A percentile compares a stretch with the other conserved stretches of the same genome.
Evolutionary conservation across 2,329 filamentous ascomycete genomes (phyloP).

Genomic region (Exophiala phaeomuriformis): DNA sequence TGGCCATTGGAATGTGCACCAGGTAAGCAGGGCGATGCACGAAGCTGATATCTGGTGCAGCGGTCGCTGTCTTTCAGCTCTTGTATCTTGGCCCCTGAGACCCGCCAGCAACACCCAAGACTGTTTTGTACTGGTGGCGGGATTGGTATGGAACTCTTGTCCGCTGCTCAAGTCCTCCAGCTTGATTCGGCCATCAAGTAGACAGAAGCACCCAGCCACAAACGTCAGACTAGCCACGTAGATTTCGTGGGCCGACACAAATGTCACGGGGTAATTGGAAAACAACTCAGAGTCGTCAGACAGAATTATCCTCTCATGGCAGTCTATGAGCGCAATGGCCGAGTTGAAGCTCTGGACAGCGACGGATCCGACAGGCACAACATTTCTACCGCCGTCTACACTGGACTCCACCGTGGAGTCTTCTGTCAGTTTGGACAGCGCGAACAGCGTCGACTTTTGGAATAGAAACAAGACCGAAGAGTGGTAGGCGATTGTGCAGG

Average conservation of each 20-base stretch:
- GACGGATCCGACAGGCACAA: background rate
- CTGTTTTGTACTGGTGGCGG: background rate
- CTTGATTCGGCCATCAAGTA: constrained; percentile 23
- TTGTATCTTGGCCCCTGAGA: no score
- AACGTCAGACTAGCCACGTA: constrained; percentile 28
- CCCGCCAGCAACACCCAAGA: background rate
- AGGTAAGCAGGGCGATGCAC: constrained; percentile 17
- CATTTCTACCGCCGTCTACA: no score
- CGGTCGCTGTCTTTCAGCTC: no score
- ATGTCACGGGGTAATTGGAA: constrained; percentile 28
- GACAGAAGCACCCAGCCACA: constrained; percentile 23
- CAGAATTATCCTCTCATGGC: constrained; percentile 27
- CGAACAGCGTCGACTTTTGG: constrained; percentile 25
- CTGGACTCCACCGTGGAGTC: no score
- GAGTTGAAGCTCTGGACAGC: constrained; percentile 22
- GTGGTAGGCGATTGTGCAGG: constrained; percentile 23
- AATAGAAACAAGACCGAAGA: constrained; percentile 29
- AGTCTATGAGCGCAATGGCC: constrained; percentile 25
- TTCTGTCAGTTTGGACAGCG: constrained; percentile 20
- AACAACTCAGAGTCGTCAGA: constrained; percentile 23
- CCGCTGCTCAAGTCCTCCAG: background rate
- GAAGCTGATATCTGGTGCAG: constrained; percentile 17
- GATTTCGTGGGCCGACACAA: constrained; percentile 30
- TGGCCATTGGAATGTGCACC: constrained; percentile 14
- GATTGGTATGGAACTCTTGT: background rate